Evolutionary conservation across 2,329 filamentous ascomycete species (phyloP).

Genomic region (Pseudogymnoascus sp.): DNA sequence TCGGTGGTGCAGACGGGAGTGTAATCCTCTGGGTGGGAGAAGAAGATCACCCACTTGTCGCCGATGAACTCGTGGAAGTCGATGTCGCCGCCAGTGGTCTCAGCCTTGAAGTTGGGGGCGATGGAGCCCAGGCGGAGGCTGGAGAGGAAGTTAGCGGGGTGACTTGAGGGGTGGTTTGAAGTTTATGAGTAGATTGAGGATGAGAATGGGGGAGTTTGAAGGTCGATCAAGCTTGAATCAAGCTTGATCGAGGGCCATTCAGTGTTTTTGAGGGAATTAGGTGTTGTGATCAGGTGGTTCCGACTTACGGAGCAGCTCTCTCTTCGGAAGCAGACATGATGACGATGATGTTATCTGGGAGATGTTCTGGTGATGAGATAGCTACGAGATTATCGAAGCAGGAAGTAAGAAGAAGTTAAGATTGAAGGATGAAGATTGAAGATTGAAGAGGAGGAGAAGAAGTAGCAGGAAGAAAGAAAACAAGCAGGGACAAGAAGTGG

Average conservation of each 20-base stretch:
- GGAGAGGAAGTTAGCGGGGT: conserved; percentile 12
- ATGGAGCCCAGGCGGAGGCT: conserved; percentile 57
- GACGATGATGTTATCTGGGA: neutral
- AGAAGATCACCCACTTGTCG: conserved; percentile 72
- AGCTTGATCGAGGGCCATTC: neutral
- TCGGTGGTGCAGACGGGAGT: conserved; percentile 95
- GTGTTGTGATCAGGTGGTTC: neutral
- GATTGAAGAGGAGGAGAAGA: neutral
- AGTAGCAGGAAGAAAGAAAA: neutral
- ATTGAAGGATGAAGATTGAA: neutral
- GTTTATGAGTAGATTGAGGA: neutral
- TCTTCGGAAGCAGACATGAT: conserved; percentile 12
- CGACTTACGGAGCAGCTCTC: conserved; percentile 11
- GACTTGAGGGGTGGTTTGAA: neutral
- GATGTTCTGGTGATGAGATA: neutral
- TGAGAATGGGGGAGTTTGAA: neutral
- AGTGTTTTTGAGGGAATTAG: neutral
- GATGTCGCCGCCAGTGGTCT: conserved; percentile 69
- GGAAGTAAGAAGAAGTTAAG: neutral
- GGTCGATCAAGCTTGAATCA: neutral
- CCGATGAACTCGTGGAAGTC: conserved; percentile 78
- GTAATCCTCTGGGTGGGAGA: conserved; percentile 84
- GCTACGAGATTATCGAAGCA: neutral
- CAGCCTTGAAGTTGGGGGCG: conserved; percentile 76
- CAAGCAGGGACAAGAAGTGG: neutral